phyloP scores from a whole-genome alignment of 75 land plant species.

The Cryptomeria japonica region DNA sequence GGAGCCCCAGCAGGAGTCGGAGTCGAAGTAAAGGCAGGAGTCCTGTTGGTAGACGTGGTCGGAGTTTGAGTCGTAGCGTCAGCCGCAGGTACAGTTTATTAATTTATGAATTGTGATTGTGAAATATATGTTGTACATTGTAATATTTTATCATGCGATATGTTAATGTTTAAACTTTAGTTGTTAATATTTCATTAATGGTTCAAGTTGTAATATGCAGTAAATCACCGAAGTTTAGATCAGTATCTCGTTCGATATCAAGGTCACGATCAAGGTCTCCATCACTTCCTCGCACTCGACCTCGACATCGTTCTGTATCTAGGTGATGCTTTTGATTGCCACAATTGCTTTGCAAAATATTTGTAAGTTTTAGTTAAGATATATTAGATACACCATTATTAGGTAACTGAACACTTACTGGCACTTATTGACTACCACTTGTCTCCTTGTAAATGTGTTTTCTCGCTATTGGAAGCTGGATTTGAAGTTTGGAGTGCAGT shows the following conservation, averaged over 20 bases:
- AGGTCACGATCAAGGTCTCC: slow-evolving; percentile 48
- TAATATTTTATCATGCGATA: background rate
- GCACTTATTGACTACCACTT: slow-evolving; percentile 11
- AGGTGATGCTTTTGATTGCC: background rate
- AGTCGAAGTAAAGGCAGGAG: slow-evolving; percentile 40
- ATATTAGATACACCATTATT: background rate
- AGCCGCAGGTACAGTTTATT: slow-evolving; percentile 22
- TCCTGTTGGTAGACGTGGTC: slow-evolving; percentile 6
- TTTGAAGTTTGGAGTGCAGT: slow-evolving; percentile 14
- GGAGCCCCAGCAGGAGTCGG: slow-evolving; percentile 46
- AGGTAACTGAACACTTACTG: background rate
- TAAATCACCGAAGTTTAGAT: slow-evolving; percentile 51
- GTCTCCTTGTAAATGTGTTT: slow-evolving; percentile 13
- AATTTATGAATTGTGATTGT: background rate
- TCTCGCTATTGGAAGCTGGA: slow-evolving; percentile 14
- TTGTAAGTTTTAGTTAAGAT: background rate
- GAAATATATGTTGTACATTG: slow-evolving; percentile 13
- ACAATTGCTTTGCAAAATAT: background rate
- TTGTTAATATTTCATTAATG: background rate
- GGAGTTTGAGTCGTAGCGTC: slow-evolving; percentile 33
- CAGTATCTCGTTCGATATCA: slow-evolving; percentile 31
- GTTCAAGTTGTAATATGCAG: slow-evolving; percentile 22
- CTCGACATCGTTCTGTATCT: slow-evolving; percentile 43
- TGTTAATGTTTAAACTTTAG: background rate
- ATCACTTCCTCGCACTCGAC: slow-evolving; percentile 48